phyloP scores from a whole-genome alignment of 1,139 yeast genomes.

The Nakaseomyces uthaithaninus region DNA sequence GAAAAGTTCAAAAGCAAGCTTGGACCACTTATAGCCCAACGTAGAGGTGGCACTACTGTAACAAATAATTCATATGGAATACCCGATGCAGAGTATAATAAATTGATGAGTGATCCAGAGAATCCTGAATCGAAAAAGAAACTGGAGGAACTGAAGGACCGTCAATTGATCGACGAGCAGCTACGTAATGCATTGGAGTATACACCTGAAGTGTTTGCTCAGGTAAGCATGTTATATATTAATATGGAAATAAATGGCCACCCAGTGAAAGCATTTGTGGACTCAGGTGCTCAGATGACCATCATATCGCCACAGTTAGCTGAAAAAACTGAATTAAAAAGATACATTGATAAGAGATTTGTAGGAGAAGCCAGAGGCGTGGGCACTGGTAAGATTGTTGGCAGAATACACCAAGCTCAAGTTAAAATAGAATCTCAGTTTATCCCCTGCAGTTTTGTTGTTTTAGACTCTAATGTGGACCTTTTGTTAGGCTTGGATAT shows the following conservation, averaged over 20 bases:
- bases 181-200: constrained; percentile 72
- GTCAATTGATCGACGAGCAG: constrained; percentile 71
- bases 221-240: constrained; percentile 77
- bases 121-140: constrained; percentile 62
- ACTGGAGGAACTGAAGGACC: constrained; percentile 61
- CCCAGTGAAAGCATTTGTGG: constrained; percentile 86
- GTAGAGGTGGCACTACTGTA: constrained; percentile 22
- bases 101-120: constrained; percentile 57
- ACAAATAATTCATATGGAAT: constrained; percentile 29
- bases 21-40: constrained; percentile 32
- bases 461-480: constrained; percentile 70
- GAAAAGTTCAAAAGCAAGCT: constrained; percentile 43
- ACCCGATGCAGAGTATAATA: constrained; percentile 42
- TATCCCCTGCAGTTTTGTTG: constrained; percentile 75
- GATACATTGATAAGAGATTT: constrained; percentile 74
- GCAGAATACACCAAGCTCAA: constrained; percentile 85
- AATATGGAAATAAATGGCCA: constrained; percentile 69
- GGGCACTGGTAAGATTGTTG: constrained; percentile 70
- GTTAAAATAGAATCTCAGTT: constrained; percentile 61
- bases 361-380: constrained; percentile 85
- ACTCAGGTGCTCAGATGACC: constrained; percentile 91
- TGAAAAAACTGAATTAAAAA: constrained; percentile 57
- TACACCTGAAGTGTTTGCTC: constrained; percentile 82
- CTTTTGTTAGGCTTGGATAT: constrained; percentile 47
- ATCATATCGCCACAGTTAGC: constrained; percentile 74